Evolutionary conservation across 495 filamentous ascomycete species (phyloP), one percentile per base, ranked within the genome.

Genomic region (Xylaria acuta): DNA sequence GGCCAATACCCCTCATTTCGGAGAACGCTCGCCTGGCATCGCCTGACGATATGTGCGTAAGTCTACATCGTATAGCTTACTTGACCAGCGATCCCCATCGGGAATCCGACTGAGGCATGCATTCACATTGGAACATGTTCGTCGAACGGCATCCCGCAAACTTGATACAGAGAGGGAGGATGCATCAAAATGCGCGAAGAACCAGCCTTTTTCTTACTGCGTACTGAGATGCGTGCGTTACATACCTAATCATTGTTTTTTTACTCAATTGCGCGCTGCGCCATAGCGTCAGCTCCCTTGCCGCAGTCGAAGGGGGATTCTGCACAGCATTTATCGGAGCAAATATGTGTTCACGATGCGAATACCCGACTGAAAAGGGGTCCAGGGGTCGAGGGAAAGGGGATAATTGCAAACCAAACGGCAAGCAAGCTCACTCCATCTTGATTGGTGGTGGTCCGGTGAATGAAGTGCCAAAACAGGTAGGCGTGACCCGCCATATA

Each of bases 1-100:
- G 22, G 41, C 63, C 63, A 32, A 40, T 51, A 67, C 64, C 64
- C 64, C 64, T 67, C 64, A 53, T 67, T 64, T 43, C n/a, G 58
- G 58, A 60, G 32, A 32, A 32, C 27, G 27, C 30, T 30, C 12
- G 12, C 27, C 53, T 56, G 12, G 25, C 27, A 30, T 32, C 5
- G 11, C 27, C 53, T 18, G 27, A 27, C 12, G 25, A 12, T 32
- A 34, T 59, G 30, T 14, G 30, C 18, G 16, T 36, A 7, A 36
- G 56, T 36, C 56, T n/a, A 16, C 56, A 36, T 59, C 18, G 32
- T 5, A 59, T 34, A 36, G 16, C 30, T 59, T 9, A 5, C 30
- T 59, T 36, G 30, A 36, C 56, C 5, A 34, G 12, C 53, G 27
- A 58, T 32, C 27, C 1, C 30, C 27, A 12, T 58, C 3, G 27